Evolutionary conservation across 192 early-diverging fungal species (phyloP), one percentile per base, ranked within the genome.

Genomic region (Podila epigama): DNA sequence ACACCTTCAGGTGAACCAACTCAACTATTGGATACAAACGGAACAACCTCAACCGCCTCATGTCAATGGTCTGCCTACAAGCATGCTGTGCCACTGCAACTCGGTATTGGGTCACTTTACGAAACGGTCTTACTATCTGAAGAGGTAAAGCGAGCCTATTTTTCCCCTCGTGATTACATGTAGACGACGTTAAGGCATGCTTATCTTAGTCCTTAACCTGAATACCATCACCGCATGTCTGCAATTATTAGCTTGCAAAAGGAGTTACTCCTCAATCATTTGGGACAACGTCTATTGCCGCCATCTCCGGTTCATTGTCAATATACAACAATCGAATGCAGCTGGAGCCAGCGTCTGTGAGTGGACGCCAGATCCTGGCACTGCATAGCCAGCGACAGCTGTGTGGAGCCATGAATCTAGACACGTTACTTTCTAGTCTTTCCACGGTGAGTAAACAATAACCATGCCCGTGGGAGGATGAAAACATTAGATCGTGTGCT

Each of bases 241-340:
- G 11, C 15, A 25, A 28, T 3, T 28, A 9, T 1, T 75, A 77
- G 73, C 40, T 77, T 22, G 73, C 73, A 28, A 77, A 77, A 35
- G 66, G 73, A 6, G 64, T 77, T 9, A 59, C 44, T 37, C 73
- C 73, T 20, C 73, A 77, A 48, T 55, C 73, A 10, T 77, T 77
- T 68, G 73, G 63, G 5, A 66, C 27, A 9, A 68, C 66, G 5
- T 77, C 73, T n/a, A 37, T 63, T 32, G 73, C 73, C 10, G 44
- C 73, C 1, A 40, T 77, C 18, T 59, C 73, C 28, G 73, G 73
- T 29, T 77, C 73, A 5, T 61, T 77, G 1, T 77, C 73, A 13
- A 77, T 77, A 11, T 77, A 77, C 36, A 77, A 77, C 28, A 77
- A 77, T 33, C 73, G 68, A 27, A 77, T 77, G 73, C 73, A 77